These are phyloP conservation scores for Pleurotus platypus DNA, from an alignment of 768 basidiomycete species.

Conservation along the genomic window DNA sequence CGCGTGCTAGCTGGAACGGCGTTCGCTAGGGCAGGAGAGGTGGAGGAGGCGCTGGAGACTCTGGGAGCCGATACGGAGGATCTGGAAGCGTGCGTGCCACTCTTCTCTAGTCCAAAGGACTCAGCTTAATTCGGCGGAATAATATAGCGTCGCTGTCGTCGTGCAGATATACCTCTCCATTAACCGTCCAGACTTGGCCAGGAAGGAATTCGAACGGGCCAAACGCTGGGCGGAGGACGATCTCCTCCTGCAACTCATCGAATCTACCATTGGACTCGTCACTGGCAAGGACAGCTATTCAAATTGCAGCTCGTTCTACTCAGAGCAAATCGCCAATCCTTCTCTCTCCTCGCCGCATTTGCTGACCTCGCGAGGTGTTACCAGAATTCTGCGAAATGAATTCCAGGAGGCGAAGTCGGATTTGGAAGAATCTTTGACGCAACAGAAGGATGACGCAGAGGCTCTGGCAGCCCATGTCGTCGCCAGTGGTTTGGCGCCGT, in stretches of 20 bases:
- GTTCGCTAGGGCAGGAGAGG: constrained; percentile 78
- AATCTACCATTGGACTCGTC: constrained; percentile 74
- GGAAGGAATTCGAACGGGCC: constrained; percentile 78
- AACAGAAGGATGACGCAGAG: constrained; percentile 58
- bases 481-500: constrained; percentile 53
- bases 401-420: constrained; percentile 75
- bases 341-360: constrained; percentile 71
- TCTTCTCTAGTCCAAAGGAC: neutral
- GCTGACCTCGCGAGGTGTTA: constrained; percentile 75
- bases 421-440: constrained; percentile 68
- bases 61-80: constrained; percentile 70
- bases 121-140: no score
- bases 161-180: constrained; percentile 91
- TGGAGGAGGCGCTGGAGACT: constrained; percentile 91
- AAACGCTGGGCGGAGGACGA: constrained; percentile 89
- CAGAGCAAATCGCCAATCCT: constrained; percentile 80
- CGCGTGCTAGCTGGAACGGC: constrained; percentile 83
- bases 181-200: constrained; percentile 81
- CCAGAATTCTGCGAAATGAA: constrained; percentile 75
- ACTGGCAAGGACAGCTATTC: constrained; percentile 70
- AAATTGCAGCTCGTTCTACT: constrained; percentile 62
- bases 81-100: constrained; percentile 75
- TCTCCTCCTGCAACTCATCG: constrained; percentile 83
- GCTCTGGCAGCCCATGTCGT: constrained; percentile 66
- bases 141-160: constrained; percentile 67